Base-by-base conservation (phyloP, 1,284 basidiomycete genomes). In the Exobasidium rhododendri region DNA sequence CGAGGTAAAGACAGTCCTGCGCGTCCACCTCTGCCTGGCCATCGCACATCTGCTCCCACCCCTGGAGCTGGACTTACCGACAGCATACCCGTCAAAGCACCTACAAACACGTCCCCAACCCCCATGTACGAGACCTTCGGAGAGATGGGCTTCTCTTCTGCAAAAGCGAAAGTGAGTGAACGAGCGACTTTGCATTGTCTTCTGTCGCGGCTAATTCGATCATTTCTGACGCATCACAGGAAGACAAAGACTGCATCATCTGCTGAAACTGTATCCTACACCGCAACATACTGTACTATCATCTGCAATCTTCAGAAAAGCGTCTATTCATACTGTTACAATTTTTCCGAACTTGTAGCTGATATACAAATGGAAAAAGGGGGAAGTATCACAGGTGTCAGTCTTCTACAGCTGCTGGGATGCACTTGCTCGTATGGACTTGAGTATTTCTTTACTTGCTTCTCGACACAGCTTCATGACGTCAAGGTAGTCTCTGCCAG, bases 91-190 rank as follows among this genome's bases (percentile, higher is more conserved):
- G 47, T 50, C 47, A 50, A 17, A 28, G 22, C 47, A 20, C 4
- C 47, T 13, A 26, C 20, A 50, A 20, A n/a, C 20, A 50, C 26
- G 14, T 28, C 47, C n/a, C 20, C 22, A 4, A 50, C 2, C 82
- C 82, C 85, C 6, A 80, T 80, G 1, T 87, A 90, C 1, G 83
- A 88, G 73, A 94, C 91, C 49, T 96, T 94, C 81, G 89, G 88
- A 35, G 92, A 94, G 83, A 94, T 94, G 92, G 92, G 92, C 0
- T 88, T 92, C 72, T 83, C 86, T 53, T 86, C 87, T 17, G 85
- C 84, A 7, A 46, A 89, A 88, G 35, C 35, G 17, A 40, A 40
- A 17, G 35, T 71, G 84, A 85, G 53, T 86, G 91, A 73, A 85
- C 89, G 28, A 87, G 91, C 77, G 88, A 91, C 0, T 94, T 91